phyloP scores from a whole-genome alignment of 176 grass and related monocot species.

The Phoenix roebelenii region DNA sequence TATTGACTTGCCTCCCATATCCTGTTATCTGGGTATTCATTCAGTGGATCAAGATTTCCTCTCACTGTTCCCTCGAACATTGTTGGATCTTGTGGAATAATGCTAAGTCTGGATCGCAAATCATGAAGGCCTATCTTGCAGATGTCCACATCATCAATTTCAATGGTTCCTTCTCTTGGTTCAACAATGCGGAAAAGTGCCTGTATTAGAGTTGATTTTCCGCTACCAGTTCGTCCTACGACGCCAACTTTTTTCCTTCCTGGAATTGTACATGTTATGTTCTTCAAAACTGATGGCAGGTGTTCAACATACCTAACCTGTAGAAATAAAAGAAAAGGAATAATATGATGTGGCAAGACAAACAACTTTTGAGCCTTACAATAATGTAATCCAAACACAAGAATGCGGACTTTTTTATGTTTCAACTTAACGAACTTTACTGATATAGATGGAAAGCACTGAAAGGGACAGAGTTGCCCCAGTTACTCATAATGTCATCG shows the following conservation, averaged over 20 bases:
- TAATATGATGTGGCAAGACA: neutral
- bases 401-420: too few species aligned
- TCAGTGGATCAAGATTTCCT: conserved; percentile 85
- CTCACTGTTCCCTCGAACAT: conserved; percentile 83
- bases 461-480: too few species aligned
- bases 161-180: conserved; percentile 66
- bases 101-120: conserved; percentile 74
- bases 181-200: conserved; percentile 77
- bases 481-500: too few species aligned
- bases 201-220: conserved; percentile 92
- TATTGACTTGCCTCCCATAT: conserved; percentile 74
- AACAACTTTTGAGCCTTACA: too few species aligned
- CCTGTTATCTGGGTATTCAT: conserved; percentile 60
- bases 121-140: conserved; percentile 85
- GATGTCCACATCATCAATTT: conserved; percentile 81
- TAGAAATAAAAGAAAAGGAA: conserved; percentile 26
- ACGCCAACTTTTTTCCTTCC: conserved; percentile 86
- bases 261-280: conserved; percentile 81
- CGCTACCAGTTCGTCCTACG: conserved; percentile 83
- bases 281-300: conserved; percentile 83
- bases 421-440: too few species aligned
- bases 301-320: conserved; percentile 95
- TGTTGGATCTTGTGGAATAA: conserved; percentile 91
- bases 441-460: too few species aligned
- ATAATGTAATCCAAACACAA: too few species aligned